A percentile compares a stretch with the other conserved stretches of the same genome.
Conservation (phyloP, 371 early-diverging fungal genomes). For the Syncephalastrum contaminatum region DNA sequence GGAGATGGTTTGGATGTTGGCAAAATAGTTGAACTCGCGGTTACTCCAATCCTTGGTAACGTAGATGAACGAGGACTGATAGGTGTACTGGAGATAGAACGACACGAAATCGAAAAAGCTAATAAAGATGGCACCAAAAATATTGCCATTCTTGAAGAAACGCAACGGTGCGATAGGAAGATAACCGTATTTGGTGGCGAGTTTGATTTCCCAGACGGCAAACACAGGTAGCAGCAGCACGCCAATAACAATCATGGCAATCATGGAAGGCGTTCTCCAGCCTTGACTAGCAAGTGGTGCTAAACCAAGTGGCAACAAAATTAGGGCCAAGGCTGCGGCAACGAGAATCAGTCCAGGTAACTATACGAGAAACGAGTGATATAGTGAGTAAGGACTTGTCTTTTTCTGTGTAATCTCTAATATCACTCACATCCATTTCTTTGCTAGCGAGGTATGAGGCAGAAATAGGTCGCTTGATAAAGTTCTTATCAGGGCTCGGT, state of each 20-base stretch:
- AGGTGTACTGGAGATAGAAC: slow-evolving; percentile 19
- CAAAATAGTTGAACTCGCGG: slow-evolving; percentile 13
- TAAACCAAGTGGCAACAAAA: slow-evolving; percentile 15
- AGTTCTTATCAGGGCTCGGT: slow-evolving; percentile 9
- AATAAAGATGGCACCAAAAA: slow-evolving; percentile 15
- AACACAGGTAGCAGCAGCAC: slow-evolving; percentile 12
- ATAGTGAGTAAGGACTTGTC: background rate
- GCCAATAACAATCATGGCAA: slow-evolving; percentile 21
- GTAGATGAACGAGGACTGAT: slow-evolving; percentile 17
- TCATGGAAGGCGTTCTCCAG: slow-evolving; percentile 20
- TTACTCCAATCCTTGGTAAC: slow-evolving; percentile 15
- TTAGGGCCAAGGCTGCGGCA: slow-evolving; percentile 18
- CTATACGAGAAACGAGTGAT: background rate
- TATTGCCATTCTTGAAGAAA: slow-evolving; percentile 22
- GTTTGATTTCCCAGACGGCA: slow-evolving; percentile 10
- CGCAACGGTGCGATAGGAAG: slow-evolving; percentile 17
- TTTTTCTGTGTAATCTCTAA: too few relatives aligned
- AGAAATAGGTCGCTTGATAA: slow-evolving; percentile 15
- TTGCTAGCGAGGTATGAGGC: slow-evolving; percentile 4
- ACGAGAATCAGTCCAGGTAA: slow-evolving; percentile 18
- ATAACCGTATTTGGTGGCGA: slow-evolving; percentile 11
- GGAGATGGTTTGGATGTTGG: slow-evolving; percentile 14
- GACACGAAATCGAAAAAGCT: slow-evolving; percentile 22
- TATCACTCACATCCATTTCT: slow-evolving; percentile 17
- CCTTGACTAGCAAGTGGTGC: slow-evolving; percentile 14